Conservation (phyloP, 2,329 filamentous ascomycete species). For the Fusarium clavum region DNA sequence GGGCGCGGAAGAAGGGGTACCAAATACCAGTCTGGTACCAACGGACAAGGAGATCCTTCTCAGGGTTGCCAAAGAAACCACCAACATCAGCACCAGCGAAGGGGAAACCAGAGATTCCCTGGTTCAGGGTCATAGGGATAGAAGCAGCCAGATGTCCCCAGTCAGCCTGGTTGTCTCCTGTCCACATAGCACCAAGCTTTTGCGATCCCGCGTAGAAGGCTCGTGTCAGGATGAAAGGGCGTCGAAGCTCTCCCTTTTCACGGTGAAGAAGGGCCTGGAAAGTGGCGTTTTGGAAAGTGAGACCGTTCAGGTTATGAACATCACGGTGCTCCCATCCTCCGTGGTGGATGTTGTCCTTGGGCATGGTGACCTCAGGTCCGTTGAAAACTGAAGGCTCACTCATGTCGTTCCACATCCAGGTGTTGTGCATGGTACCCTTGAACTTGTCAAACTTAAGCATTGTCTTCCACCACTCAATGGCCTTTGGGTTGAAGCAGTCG, state of each 20-base stretch:
- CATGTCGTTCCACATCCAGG: slow-evolving; percentile 99
- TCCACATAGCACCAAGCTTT: slow-evolving; percentile 96
- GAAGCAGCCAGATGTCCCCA: slow-evolving; percentile 93
- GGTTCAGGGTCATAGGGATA: slow-evolving; percentile 92
- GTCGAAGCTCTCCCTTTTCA: slow-evolving; percentile 84
- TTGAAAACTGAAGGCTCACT: slow-evolving; percentile 99
- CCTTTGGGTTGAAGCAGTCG: slow-evolving; percentile 94
- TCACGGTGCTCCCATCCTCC: slow-evolving; percentile 97
- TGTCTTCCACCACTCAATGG: slow-evolving; percentile 88
- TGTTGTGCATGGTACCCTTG: slow-evolving; percentile 86
- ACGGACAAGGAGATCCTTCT: slow-evolving; percentile 87
- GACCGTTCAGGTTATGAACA: slow-evolving; percentile 93
- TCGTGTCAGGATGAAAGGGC: slow-evolving; percentile 92
- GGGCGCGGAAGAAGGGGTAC: slow-evolving; percentile 97
- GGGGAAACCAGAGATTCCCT: slow-evolving; percentile 92
- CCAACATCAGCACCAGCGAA: slow-evolving; percentile 96
- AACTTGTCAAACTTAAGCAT: slow-evolving; percentile 91
- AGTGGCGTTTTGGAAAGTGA: slow-evolving; percentile 96
- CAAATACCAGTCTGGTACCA: slow-evolving; percentile 98
- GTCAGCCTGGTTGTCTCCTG: slow-evolving; percentile 93
- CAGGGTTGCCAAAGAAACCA: slow-evolving; percentile 97
- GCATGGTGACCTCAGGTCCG: slow-evolving; percentile 97
- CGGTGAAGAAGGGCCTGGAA: slow-evolving; percentile 85
- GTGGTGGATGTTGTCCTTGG: slow-evolving; percentile 94
- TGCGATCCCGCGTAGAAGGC: slow-evolving; percentile 94